Evolutionary conservation across 352 stramenopile species (phyloP).

Genomic region (Phytophthora capsici): DNA sequence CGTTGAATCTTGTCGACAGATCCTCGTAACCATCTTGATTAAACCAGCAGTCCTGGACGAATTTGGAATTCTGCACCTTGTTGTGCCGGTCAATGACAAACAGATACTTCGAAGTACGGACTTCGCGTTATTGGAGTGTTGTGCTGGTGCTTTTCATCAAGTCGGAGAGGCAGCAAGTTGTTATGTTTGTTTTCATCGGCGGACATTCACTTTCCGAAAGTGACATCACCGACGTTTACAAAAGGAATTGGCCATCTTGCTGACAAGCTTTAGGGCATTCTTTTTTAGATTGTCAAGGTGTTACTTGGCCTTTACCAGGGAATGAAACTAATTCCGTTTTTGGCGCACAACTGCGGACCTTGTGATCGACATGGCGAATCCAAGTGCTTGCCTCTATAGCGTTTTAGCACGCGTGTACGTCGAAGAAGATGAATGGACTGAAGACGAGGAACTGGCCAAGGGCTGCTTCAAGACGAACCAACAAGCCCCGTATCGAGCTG

Average conservation of each 20-base stretch:
- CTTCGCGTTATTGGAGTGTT: no score
- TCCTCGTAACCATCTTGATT: constrained; percentile 10
- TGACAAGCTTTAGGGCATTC: no score
- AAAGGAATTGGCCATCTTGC: no score
- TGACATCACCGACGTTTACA: no score
- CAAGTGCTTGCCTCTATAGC: constrained; percentile 27
- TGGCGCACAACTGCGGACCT: neutral
- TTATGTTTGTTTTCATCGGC: no score
- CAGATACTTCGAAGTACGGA: no score
- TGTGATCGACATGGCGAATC: constrained; percentile 12
- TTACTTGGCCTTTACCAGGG: no score
- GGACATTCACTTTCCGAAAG: no score
- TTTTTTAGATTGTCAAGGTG: no score
- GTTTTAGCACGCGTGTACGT: constrained; percentile 32
- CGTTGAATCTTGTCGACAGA: constrained; percentile 24
- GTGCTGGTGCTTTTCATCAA: no score
- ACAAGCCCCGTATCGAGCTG: constrained; percentile 23
- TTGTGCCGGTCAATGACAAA: no score
- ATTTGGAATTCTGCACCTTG: constrained; percentile 1
- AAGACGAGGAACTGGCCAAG: constrained; percentile 29
- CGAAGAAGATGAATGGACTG: constrained; percentile 29
- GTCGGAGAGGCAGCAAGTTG: no score
- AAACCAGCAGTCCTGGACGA: constrained; percentile 22
- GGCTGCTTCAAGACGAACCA: constrained; percentile 33
- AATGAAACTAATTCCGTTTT: neutral